phyloP scores from a whole-genome alignment of 768 basidiomycete genomes.

The Lactarius indigo region DNA sequence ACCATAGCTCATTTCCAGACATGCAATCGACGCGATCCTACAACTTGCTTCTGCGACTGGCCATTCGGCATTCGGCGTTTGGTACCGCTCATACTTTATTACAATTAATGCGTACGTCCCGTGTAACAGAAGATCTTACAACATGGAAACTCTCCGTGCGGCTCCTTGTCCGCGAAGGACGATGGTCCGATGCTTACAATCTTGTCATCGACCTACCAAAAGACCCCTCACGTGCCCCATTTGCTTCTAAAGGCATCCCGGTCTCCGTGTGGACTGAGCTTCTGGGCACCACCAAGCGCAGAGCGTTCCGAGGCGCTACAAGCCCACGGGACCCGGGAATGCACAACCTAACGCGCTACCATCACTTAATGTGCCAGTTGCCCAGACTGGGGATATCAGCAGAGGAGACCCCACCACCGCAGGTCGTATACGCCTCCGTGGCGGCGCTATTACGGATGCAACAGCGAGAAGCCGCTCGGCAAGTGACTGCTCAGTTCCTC shows the following conservation, averaged over 20 bases:
- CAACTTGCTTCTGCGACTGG: conserved; percentile 44
- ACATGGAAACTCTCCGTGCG: conserved; percentile 57
- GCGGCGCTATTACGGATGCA: conserved; percentile 22
- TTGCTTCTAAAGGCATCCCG: conserved; percentile 29
- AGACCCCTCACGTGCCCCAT: background rate
- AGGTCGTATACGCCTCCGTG: conserved; percentile 13
- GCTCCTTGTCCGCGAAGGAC: conserved; percentile 51
- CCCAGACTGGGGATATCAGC: conserved; percentile 8
- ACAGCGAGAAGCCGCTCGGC: conserved; percentile 14
- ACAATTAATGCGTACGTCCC: conserved; percentile 42
- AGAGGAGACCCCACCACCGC: conserved; percentile 8
- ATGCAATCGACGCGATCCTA: conserved; percentile 41
- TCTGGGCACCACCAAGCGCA: conserved; percentile 42
- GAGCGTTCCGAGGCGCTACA: conserved; percentile 31
- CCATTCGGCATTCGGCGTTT: conserved; percentile 49
- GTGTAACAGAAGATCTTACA: conserved; percentile 45
- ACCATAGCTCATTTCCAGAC: conserved; percentile 38
- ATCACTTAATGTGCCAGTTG: conserved; percentile 13
- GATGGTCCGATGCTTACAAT: conserved; percentile 57
- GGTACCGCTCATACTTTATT: conserved; percentile 47
- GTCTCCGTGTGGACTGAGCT: conserved; percentile 62
- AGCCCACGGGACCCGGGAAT: conserved; percentile 20
- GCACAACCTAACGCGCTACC: conserved; percentile 15
- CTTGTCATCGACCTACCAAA: conserved; percentile 6
- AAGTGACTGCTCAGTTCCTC: conserved; percentile 18